These are phyloP conservation scores for Pinus tabuliformis DNA, from an alignment of 75 land plant species.

Conservation along the genomic window DNA sequence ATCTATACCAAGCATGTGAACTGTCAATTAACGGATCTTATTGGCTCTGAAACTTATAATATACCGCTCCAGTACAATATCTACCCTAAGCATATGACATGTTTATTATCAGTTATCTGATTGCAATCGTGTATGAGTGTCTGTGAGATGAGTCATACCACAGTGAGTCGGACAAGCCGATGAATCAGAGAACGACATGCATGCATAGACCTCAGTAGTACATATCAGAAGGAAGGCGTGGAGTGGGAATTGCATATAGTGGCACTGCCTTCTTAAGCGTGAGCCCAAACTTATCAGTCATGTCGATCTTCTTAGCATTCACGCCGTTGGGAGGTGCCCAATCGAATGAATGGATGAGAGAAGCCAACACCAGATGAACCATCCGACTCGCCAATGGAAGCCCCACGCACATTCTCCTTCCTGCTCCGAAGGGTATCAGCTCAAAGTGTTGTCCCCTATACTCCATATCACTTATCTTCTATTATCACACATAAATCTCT, in stretches of 20 bases:
- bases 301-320: constrained; percentile 47
- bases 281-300: constrained; percentile 67
- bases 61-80: too few species aligned
- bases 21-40: too few species aligned
- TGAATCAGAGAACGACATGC: too few species aligned
- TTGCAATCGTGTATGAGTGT: too few species aligned
- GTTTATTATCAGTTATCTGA: too few species aligned
- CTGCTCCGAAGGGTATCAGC: constrained; percentile 66
- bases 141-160: too few species aligned
- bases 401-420: constrained; percentile 64
- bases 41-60: too few species aligned
- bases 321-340: constrained; percentile 41
- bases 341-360: constrained; percentile 52
- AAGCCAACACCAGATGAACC: constrained; percentile 48
- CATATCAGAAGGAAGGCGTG: constrained; percentile 10
- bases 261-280: constrained; percentile 42
- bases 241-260: constrained; percentile 43
- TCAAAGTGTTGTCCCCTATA: constrained; percentile 53
- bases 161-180: too few species aligned
- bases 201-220: too few species aligned
- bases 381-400: constrained; percentile 45
- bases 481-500: constrained; percentile 32
- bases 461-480: constrained; percentile 20
- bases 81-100: too few species aligned
- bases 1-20: too few species aligned